phyloP scores from a whole-genome alignment of 257 asterid genomes.

The Nicotiana otophora region DNA sequence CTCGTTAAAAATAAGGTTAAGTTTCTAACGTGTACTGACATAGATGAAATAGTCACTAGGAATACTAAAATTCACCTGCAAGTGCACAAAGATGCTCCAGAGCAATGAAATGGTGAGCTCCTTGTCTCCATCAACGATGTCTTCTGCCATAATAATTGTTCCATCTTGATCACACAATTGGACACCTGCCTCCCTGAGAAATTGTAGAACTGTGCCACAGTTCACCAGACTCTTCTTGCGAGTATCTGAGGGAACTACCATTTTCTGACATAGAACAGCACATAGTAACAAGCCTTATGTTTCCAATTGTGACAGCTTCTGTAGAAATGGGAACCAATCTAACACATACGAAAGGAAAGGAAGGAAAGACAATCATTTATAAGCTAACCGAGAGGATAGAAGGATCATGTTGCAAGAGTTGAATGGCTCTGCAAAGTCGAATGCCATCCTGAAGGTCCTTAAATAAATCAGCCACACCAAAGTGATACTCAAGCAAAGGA shows the following conservation, averaged over 20 bases:
- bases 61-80: slow-evolving; percentile 54
- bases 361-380: neutral
- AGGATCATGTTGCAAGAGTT: slow-evolving; percentile 68
- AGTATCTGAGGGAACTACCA: slow-evolving; percentile 79
- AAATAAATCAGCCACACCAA: slow-evolving; percentile 61
- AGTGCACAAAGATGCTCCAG: slow-evolving; percentile 89
- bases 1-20: neutral
- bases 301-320: neutral
- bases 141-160: slow-evolving; percentile 57
- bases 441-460: slow-evolving; percentile 84
- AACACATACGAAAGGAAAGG: neutral
- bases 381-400: slow-evolving; percentile 72
- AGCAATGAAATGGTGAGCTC: slow-evolving; percentile 78
- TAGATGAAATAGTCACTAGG: neutral
- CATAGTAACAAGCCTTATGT: slow-evolving; percentile 6
- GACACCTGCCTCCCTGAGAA: slow-evolving; percentile 61
- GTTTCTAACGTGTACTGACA: neutral
- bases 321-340: neutral
- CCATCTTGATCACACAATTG: slow-evolving; percentile 75
- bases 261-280: slow-evolving; percentile 49
- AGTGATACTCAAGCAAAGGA: slow-evolving; percentile 67
- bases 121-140: slow-evolving; percentile 68
- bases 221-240: slow-evolving; percentile 64
- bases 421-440: slow-evolving; percentile 77
- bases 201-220: slow-evolving; percentile 78